Conservation (phyloP, 768 basidiomycete genomes). For the Podaxis sp. region DNA sequence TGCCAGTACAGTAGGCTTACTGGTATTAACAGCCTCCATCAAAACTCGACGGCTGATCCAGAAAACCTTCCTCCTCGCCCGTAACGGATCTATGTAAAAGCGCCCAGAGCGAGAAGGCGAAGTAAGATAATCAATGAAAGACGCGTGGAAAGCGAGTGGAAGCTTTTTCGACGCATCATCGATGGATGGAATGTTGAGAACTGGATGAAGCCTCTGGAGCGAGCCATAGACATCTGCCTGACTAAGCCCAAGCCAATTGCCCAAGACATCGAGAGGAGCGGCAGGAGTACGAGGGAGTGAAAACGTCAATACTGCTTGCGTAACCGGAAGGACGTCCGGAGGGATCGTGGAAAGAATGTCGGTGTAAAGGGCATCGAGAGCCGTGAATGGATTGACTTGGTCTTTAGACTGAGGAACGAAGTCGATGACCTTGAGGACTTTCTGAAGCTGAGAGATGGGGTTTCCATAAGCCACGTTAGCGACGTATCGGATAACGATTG, state of each 20-base stretch:
- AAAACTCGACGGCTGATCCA: background rate
- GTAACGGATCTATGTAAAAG: background rate
- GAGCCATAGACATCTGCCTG: background rate
- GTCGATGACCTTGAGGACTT: background rate
- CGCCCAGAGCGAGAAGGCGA: background rate
- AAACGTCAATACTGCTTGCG: background rate
- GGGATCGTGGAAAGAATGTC: background rate
- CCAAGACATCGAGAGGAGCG: background rate
- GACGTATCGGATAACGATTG: slow-evolving; percentile 22
- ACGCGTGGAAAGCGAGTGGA: background rate
- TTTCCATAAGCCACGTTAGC: slow-evolving; percentile 8
- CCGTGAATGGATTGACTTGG: background rate
- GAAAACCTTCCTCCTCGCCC: background rate
- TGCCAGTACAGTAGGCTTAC: background rate
- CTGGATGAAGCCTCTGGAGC: background rate
- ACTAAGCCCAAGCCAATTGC: background rate
- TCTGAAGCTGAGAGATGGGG: slow-evolving; percentile 7
- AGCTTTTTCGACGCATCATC: background rate
- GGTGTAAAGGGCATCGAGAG: background rate
- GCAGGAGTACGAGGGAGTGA: background rate
- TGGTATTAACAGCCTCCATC: background rate
- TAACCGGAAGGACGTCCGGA: background rate
- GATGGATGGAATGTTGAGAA: background rate
- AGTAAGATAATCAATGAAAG: background rate
- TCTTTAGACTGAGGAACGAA: background rate